phyloP scores from a whole-genome alignment of 2,329 filamentous ascomycete species.

The Xenoacremonium recifei region DNA sequence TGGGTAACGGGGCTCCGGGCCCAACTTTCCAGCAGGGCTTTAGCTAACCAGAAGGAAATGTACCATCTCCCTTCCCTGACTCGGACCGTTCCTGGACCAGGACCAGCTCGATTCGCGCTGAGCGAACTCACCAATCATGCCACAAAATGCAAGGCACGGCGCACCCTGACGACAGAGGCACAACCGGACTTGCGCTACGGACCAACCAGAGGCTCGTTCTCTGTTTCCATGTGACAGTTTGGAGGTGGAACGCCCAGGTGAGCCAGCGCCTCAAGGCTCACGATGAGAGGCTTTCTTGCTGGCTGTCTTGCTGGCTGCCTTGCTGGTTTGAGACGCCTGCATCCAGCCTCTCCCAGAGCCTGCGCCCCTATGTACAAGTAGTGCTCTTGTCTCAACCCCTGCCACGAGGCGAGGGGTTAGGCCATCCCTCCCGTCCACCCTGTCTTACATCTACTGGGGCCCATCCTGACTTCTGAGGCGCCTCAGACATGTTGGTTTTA shows the following conservation, averaged over 20 bases:
- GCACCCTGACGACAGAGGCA: constrained; percentile 27
- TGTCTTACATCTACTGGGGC: constrained; percentile 15
- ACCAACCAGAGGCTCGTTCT: background rate
- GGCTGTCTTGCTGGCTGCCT: too few species aligned
- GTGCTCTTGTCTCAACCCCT: constrained; percentile 16
- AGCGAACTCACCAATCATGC: constrained; percentile 24
- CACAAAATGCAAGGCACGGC: constrained; percentile 29
- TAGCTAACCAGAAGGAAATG: too few species aligned
- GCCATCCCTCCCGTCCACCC: constrained; percentile 5
- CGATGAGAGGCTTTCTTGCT: too few species aligned
- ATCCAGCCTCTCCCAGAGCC: constrained; percentile 7
- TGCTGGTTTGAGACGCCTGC: constrained; percentile 1
- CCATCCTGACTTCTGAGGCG: background rate
- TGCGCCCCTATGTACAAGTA: background rate
- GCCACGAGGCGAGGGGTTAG: constrained; percentile 15
- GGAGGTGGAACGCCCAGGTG: too few species aligned
- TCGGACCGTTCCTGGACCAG: constrained; percentile 23
- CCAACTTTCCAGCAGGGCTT: too few species aligned
- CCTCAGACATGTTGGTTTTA: background rate
- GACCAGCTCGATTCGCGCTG: constrained; percentile 18
- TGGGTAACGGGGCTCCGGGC: too few species aligned
- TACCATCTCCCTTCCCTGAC: constrained; percentile 12
- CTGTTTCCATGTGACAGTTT: too few species aligned
- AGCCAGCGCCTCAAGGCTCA: constrained; percentile 15
- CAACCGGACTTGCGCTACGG: background rate